These are phyloP conservation scores for Penicillium sp. DNA, from an alignment of 2,329 filamentous ascomycete species.

Conservation along the genomic window DNA sequence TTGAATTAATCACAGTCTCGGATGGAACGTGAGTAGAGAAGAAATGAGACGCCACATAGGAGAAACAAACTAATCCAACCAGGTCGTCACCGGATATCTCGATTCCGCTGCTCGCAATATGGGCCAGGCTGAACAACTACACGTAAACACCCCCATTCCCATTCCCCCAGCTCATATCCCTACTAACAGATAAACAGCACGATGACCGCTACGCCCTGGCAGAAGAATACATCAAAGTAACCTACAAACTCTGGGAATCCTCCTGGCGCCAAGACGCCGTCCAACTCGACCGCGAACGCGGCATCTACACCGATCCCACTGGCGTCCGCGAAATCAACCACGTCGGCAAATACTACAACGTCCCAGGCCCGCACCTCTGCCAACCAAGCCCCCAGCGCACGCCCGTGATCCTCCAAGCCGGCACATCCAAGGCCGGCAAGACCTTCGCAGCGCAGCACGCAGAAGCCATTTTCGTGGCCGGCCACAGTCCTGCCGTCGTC, in stretches of 20 bases:
- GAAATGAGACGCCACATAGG: accelerated
- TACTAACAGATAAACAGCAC: slow-evolving; percentile 43
- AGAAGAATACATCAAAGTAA: slow-evolving; percentile 62
- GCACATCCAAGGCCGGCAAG: slow-evolving; percentile 63
- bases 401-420: slow-evolving; percentile 66
- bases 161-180: too few relatives aligned
- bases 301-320: slow-evolving; percentile 57
- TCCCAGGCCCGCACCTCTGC: slow-evolving; percentile 63
- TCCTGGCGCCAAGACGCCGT: slow-evolving; percentile 67
- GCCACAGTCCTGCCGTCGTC: slow-evolving; percentile 60
- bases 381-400: slow-evolving; percentile 65
- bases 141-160: slow-evolving; percentile 19
- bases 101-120: slow-evolving; percentile 64
- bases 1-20: slow-evolving; percentile 39
- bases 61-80: not conserved
- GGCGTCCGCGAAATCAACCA: slow-evolving; percentile 65
- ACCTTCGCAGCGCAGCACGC: slow-evolving; percentile 66
- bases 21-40: slow-evolving; percentile 50
- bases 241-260: slow-evolving; percentile 64
- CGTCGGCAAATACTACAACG: slow-evolving; percentile 59
- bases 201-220: slow-evolving; percentile 63
- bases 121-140: slow-evolving; percentile 53
- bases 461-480: slow-evolving; percentile 67
- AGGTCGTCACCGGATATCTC: slow-evolving; percentile 65
- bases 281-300: slow-evolving; percentile 54